These are phyloP conservation scores for Endoconidiophora polonica DNA, from an alignment of 2,329 filamentous ascomycete genomes.

Conservation along the genomic window DNA sequence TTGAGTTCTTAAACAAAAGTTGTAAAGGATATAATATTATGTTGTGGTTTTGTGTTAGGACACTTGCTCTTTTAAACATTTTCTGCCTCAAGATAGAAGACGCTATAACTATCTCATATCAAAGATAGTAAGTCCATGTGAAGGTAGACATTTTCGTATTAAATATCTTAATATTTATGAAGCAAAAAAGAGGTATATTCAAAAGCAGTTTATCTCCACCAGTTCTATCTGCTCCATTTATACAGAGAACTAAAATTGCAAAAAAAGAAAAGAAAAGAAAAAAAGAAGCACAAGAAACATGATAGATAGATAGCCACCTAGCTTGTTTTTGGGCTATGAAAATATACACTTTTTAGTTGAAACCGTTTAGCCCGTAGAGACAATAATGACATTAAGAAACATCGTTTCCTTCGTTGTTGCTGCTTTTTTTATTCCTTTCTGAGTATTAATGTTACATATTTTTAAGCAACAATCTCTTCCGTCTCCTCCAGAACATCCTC, in stretches of 20 bases:
- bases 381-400: neutral
- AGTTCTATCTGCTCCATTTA: neutral
- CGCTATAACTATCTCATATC: too few relatives aligned
- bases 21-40: too few relatives aligned
- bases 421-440: neutral
- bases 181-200: neutral
- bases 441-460: neutral
- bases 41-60: too few relatives aligned
- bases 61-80: too few relatives aligned
- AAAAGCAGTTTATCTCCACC: neutral
- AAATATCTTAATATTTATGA: neutral
- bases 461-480: slow-evolving; percentile 50
- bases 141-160: too few relatives aligned
- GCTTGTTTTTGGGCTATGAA: neutral
- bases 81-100: too few relatives aligned
- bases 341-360: neutral
- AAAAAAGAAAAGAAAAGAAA: neutral
- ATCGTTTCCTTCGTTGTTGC: neutral
- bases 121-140: too few relatives aligned
- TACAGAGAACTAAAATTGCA: neutral
- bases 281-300: neutral
- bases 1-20: too few relatives aligned
- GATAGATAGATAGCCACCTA: neutral
- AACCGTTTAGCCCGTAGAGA: neutral
- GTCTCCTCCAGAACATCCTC: slow-evolving; percentile 73